A percentile compares a stretch with the other conserved stretches of the same genome.
phyloP scores from a whole-genome alignment of 148 eudicot species.

The Heliosperma pusillum region DNA sequence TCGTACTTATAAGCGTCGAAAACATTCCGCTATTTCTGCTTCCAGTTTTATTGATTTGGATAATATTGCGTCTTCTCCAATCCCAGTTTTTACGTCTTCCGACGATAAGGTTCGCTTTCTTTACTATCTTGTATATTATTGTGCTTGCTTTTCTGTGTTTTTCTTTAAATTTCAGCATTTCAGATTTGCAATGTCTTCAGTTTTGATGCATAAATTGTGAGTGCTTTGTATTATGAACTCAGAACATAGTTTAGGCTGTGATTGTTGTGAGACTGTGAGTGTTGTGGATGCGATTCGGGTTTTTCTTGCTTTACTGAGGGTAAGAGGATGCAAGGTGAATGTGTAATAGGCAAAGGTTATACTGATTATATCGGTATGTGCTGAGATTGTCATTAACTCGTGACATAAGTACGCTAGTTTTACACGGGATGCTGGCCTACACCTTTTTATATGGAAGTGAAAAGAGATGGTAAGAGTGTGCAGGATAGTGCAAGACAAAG shows the following conservation, averaged over 20 bases:
- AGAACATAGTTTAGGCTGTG: neutral
- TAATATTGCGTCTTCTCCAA: neutral
- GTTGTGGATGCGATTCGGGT: neutral
- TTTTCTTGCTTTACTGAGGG: neutral
- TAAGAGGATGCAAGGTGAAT: neutral
- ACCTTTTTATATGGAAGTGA: neutral
- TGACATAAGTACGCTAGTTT: too few relatives aligned
- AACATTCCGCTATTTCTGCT: neutral
- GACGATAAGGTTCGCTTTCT: neutral
- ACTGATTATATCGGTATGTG: too few relatives aligned
- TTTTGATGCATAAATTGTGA: neutral
- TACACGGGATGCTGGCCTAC: too few relatives aligned
- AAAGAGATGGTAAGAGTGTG: neutral
- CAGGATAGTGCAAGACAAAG: too few relatives aligned
- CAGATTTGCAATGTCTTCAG: neutral
- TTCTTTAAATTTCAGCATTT: neutral
- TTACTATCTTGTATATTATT: neutral
- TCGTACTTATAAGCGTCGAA: slow-evolving; percentile 9
- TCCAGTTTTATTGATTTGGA: slow-evolving; percentile 4
- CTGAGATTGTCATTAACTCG: too few relatives aligned
- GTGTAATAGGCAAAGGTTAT: neutral
- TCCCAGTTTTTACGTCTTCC: neutral
- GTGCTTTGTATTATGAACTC: neutral
- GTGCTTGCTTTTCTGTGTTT: neutral
- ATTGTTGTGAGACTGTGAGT: neutral